phyloP scores from a whole-genome alignment of 768 basidiomycete genomes.

The Rhodotorula babjevae region DNA sequence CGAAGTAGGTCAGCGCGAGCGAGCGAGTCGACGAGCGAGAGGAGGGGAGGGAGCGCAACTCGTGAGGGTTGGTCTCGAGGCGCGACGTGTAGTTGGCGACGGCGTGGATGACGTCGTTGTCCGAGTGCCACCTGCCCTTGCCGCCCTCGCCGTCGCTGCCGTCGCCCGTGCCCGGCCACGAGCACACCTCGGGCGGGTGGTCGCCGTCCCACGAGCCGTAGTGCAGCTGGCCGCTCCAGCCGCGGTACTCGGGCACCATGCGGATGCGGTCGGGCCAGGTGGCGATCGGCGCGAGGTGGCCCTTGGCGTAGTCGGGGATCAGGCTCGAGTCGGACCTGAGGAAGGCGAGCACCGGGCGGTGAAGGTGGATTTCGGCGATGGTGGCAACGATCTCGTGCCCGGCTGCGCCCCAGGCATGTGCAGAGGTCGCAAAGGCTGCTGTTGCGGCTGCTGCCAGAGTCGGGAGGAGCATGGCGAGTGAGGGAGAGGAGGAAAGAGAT shows the following conservation, averaged over 20 bases:
- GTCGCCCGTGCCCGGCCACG: conserved; percentile 40
- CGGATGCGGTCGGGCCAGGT: conserved; percentile 77
- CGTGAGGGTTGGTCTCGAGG: conserved; percentile 20
- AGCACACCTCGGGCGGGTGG: conserved; percentile 64
- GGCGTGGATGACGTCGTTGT: conserved; percentile 67
- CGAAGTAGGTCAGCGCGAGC: no score
- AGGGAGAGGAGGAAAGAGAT: background rate
- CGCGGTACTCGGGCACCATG: conserved; percentile 25
- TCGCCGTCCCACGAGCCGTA: conserved; percentile 21
- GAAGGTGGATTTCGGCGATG: conserved; percentile 85
- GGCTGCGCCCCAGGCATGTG: conserved; percentile 30
- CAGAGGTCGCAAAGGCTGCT: background rate
- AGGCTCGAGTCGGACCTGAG: conserved; percentile 54
- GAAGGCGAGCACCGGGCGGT: conserved; percentile 57
- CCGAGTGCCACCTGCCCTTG: conserved; percentile 55
- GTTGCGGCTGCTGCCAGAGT: background rate
- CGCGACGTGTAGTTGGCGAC: conserved; percentile 61
- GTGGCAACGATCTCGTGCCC: conserved; percentile 89
- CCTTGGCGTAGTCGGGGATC: conserved; percentile 56
- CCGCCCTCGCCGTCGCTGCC: conserved; percentile 2
- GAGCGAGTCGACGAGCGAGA: no score
- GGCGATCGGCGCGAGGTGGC: conserved; percentile 77
- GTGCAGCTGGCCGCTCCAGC: conserved; percentile 33
- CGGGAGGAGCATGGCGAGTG: background rate
- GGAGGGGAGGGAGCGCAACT: conserved; percentile 10